phyloP scores from a whole-genome alignment of 2,329 filamentous ascomycete genomes.

The Hypoxylon sp. region DNA sequence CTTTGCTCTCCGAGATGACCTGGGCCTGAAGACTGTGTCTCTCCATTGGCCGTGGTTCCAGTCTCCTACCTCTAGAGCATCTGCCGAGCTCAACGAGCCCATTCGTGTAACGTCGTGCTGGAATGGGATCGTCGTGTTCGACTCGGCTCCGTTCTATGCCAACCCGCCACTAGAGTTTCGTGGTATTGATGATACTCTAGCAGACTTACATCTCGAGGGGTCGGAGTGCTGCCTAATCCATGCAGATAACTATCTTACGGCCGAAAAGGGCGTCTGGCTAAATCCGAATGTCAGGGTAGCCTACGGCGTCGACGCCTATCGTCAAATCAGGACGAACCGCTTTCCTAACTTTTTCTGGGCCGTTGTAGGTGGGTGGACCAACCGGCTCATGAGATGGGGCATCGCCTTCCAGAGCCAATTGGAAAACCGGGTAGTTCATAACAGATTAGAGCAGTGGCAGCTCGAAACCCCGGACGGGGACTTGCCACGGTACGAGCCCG shows the following conservation, averaged over 20 bases:
- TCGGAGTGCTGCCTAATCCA: constrained; percentile 71
- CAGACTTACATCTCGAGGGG: constrained; percentile 62
- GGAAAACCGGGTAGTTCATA: constrained; percentile 50
- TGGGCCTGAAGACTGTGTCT: constrained; percentile 60
- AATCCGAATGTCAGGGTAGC: constrained; percentile 64
- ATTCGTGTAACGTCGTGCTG: constrained; percentile 71
- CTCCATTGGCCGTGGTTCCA: constrained; percentile 68
- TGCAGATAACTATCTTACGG: constrained; percentile 60
- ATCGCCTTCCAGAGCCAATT: constrained; percentile 48
- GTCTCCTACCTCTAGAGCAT: constrained; percentile 50
- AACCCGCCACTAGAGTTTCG: constrained; percentile 63
- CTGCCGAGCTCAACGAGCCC: constrained; percentile 58
- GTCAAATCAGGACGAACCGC: constrained; percentile 47
- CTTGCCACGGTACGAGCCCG: constrained; percentile 50
- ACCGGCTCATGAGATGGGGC: constrained; percentile 45
- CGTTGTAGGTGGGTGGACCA: constrained; percentile 51
- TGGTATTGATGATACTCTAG: constrained; percentile 65
- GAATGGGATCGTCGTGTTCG: constrained; percentile 66
- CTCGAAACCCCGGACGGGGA: constrained; percentile 46
- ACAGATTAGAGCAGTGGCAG: constrained; percentile 53
- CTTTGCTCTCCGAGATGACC: constrained; percentile 64
- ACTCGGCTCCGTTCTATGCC: constrained; percentile 56
- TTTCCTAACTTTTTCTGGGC: constrained; percentile 55
- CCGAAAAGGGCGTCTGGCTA: constrained; percentile 58
- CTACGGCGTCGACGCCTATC: constrained; percentile 55